A percentile compares a stretch with the other conserved stretches of the same genome.
These are phyloP conservation scores for Verticillium nonalfalfae DNA, from an alignment of 2,329 filamentous ascomycete species.

Conservation along the genomic window DNA sequence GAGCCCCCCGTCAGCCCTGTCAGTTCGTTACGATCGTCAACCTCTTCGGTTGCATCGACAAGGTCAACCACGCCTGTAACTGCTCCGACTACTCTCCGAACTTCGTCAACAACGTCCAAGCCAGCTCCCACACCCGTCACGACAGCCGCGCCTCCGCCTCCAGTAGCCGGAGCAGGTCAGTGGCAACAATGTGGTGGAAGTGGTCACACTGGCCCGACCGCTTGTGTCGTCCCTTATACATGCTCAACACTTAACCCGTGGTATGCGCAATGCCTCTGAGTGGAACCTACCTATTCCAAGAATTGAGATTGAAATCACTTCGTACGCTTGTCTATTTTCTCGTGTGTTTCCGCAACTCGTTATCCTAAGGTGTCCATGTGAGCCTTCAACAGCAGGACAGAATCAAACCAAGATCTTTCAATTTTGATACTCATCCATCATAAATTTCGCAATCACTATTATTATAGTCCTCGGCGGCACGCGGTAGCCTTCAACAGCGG, in stretches of 20 bases:
- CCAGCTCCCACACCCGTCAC: not conserved
- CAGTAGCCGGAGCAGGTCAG: conserved; percentile 15
- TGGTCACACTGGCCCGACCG: conserved; percentile 14
- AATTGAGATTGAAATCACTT: not conserved
- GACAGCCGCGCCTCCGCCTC: conserved; percentile 3
- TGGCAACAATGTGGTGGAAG: conserved; percentile 10
- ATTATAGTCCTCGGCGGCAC: too few species aligned
- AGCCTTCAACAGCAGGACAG: too few species aligned
- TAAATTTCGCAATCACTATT: too few species aligned
- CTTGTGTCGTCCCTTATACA: conserved; percentile 33
- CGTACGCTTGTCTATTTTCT: too few species aligned
- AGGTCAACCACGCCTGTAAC: not conserved
- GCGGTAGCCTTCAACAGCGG: too few species aligned
- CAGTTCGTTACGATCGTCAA: not conserved
- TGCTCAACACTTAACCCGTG: conserved; percentile 31
- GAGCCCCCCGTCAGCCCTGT: not conserved
- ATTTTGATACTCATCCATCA: too few species aligned
- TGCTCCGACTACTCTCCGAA: not conserved
- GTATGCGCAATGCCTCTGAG: conserved; percentile 35
- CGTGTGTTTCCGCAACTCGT: too few species aligned
- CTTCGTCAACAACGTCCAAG: not conserved
- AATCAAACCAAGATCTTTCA: too few species aligned
- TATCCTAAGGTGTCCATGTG: too few species aligned
- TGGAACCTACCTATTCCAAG: too few species aligned
- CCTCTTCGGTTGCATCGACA: not conserved